These are phyloP conservation scores for Plasmodium coatneyi DNA, from an alignment of 169 alveolate species.

Conservation along the genomic window DNA sequence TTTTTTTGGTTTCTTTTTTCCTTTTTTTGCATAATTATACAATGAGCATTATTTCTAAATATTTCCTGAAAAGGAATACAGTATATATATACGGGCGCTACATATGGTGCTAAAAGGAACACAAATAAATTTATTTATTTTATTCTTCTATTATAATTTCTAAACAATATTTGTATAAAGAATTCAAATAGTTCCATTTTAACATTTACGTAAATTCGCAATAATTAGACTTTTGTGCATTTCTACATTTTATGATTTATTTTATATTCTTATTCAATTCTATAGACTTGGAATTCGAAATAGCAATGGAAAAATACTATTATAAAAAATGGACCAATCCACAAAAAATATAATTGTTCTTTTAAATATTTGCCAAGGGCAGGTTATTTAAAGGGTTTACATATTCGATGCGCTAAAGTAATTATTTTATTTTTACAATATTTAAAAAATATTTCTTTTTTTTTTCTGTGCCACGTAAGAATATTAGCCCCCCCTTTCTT, in stretches of 20 bases:
- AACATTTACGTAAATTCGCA: not conserved
- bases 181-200: not conserved
- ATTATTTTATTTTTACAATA: not conserved
- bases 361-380: not conserved
- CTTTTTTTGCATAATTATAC: not conserved
- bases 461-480: not conserved
- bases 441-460: not conserved
- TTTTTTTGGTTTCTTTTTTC: too few species aligned
- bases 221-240: not conserved
- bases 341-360: not conserved
- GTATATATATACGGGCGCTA: not conserved
- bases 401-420: not conserved
- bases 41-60: not conserved
- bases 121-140: not conserved
- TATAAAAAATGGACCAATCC: not conserved
- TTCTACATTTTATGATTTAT: not conserved
- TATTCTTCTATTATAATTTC: not conserved
- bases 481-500: not conserved
- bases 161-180: not conserved
- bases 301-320: not conserved
- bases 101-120: not conserved
- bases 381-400: not conserved
- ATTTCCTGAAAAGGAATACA: not conserved
- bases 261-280: not conserved
- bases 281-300: not conserved